These are phyloP conservation scores for Lactifluus volemus DNA, from an alignment of 768 basidiomycete species.

Conservation along the genomic window DNA sequence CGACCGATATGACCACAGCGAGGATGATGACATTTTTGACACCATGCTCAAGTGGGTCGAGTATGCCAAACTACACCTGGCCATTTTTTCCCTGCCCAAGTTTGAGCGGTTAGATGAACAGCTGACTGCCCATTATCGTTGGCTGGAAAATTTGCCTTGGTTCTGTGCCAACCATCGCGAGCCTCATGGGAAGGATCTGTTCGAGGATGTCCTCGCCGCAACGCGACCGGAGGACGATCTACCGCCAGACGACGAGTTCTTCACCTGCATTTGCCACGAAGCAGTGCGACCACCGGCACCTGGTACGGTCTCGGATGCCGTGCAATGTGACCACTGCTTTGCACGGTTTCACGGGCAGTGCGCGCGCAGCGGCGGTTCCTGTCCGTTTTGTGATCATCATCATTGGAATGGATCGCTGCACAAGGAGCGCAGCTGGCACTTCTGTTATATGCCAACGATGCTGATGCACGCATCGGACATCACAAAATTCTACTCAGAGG, in stretches of 20 bases:
- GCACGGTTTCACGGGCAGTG: slow-evolving; percentile 82
- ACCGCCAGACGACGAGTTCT: slow-evolving; percentile 72
- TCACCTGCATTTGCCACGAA: slow-evolving; percentile 73
- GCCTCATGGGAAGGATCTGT: slow-evolving; percentile 53
- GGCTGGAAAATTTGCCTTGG: slow-evolving; percentile 75
- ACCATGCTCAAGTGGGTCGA: slow-evolving; percentile 65
- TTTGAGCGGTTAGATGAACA: slow-evolving; percentile 68
- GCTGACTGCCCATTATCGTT: slow-evolving; percentile 55
- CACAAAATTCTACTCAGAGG: slow-evolving; percentile 67
- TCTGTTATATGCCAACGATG: slow-evolving; percentile 67
- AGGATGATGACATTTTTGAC: slow-evolving; percentile 58
- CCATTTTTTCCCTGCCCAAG: slow-evolving; percentile 61
- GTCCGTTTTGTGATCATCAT: slow-evolving; percentile 85
- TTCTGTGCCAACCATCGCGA: slow-evolving; percentile 59
- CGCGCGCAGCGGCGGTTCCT: slow-evolving; percentile 82
- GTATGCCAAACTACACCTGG: slow-evolving; percentile 63
- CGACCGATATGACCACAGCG: slow-evolving; percentile 46
- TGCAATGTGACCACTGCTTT: slow-evolving; percentile 85
- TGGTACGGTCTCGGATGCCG: slow-evolving; percentile 69
- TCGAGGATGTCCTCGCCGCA: slow-evolving; percentile 66
- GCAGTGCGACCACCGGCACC: slow-evolving; percentile 76
- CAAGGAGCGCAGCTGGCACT: slow-evolving; percentile 79
- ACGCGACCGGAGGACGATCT: slow-evolving; percentile 73
- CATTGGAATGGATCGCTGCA: slow-evolving; percentile 85
- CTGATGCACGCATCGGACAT: slow-evolving; percentile 68